Percentiles rank a stretch among this genome's conserved stretches.
Conservation (phyloP, 2,329 filamentous ascomycete genomes). For the Tympanopsis confertula region DNA sequence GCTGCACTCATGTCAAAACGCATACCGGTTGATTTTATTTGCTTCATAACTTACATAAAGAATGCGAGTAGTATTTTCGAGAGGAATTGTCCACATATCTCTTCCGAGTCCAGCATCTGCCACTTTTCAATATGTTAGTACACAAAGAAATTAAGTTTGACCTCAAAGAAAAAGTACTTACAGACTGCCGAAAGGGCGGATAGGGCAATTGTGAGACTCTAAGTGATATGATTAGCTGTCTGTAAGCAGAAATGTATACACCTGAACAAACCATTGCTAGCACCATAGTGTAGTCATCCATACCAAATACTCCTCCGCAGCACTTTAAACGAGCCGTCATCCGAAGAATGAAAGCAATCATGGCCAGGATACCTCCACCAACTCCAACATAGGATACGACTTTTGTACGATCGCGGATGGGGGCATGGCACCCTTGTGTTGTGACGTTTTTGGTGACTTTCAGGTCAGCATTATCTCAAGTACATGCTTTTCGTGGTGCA, state of each 20-base stretch:
- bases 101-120: conserved; percentile 5
- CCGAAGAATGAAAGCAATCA: not conserved
- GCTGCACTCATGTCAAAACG: conserved; percentile 4
- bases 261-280: not conserved
- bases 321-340: not conserved
- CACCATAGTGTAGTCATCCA: not conserved
- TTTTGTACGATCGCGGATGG: not conserved
- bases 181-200: not conserved
- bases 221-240: not conserved
- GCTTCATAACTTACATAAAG: conserved; percentile 5
- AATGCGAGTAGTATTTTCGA: conserved; percentile 5
- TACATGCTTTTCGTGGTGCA: no score
- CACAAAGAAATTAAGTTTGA: conserved; percentile 1
- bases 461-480: no score
- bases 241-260: no score
- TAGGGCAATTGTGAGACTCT: not conserved
- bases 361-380: not conserved
- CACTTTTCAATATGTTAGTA: conserved; percentile 4
- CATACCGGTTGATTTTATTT: conserved; percentile 2
- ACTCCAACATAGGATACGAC: not conserved
- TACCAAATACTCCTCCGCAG: not conserved
- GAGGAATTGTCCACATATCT: conserved; percentile 7
- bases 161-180: no score
- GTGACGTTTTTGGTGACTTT: not conserved
- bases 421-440: not conserved